Conservation (phyloP, 257 asterid species). For the Nicotiana sylvestris region DNA sequence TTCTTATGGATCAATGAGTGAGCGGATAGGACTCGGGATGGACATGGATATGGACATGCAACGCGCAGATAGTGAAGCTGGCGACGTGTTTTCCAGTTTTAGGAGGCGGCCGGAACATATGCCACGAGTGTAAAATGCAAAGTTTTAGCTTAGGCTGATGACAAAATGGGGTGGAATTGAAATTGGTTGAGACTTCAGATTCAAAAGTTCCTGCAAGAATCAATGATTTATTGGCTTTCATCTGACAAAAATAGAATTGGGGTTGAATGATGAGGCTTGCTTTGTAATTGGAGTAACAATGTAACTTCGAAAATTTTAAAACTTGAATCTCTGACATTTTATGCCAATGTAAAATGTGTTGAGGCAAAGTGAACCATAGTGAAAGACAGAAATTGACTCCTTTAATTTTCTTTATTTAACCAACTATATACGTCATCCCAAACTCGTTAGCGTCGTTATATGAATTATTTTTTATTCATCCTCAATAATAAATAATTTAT, state of each 20-base stretch:
- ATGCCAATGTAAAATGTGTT: background rate
- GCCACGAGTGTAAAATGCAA: background rate
- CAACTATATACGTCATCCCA: too few relatives aligned
- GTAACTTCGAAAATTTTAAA: background rate
- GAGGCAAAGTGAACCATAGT: background rate
- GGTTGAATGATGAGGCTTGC: background rate
- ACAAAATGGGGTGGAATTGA: background rate
- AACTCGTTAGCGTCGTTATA: too few relatives aligned
- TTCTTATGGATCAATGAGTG: slow-evolving; percentile 32
- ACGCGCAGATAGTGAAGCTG: slow-evolving; percentile 37
- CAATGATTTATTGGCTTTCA: background rate
- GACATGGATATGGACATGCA: slow-evolving; percentile 29
- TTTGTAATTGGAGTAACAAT: background rate
- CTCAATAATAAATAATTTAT: too few relatives aligned
- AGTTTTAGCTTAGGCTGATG: background rate
- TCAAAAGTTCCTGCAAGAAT: background rate
- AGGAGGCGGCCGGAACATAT: slow-evolving; percentile 26
- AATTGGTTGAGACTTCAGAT: background rate
- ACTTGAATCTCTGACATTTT: background rate
- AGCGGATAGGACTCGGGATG: slow-evolving; percentile 25
- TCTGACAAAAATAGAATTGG: background rate
- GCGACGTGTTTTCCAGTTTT: slow-evolving; percentile 44
- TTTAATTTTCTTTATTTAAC: too few relatives aligned
- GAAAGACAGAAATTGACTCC: background rate
- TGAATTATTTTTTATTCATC: too few relatives aligned